Conservation (phyloP, 2,329 filamentous ascomycete species). For the Pyrenochaeta sp. region DNA sequence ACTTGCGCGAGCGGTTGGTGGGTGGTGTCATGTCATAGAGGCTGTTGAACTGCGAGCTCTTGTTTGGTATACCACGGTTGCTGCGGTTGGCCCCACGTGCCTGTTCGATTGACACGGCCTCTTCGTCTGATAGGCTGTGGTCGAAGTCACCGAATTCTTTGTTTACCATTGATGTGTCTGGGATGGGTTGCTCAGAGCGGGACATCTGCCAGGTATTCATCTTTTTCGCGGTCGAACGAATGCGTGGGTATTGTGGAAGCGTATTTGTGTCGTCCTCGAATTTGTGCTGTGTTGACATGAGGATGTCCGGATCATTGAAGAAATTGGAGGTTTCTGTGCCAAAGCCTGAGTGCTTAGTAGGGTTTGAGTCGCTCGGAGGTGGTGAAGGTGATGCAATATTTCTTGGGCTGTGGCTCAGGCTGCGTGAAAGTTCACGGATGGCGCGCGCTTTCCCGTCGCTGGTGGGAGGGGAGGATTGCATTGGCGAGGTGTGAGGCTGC, state of each 20-base stretch:
- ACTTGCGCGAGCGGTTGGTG: conserved; percentile 46
- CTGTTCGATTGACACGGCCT: conserved; percentile 65
- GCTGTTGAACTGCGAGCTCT: conserved; percentile 62
- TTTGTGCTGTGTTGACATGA: conserved; percentile 50
- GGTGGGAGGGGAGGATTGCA: conserved; percentile 49
- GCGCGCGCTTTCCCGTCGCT: conserved; percentile 50
- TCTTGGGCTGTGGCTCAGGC: conserved; percentile 44
- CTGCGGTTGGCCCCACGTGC: conserved; percentile 60
- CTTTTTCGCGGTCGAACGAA: conserved; percentile 51
- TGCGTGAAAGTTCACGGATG: conserved; percentile 48
- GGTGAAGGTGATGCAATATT: conserved; percentile 40
- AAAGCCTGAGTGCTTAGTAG: conserved; percentile 43
- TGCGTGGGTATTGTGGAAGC: conserved; percentile 42
- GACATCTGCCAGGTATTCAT: conserved; percentile 48
- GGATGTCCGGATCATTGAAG: conserved; percentile 46
- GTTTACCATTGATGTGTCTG: conserved; percentile 50
- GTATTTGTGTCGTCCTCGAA: conserved; percentile 48
- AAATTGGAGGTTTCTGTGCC: conserved; percentile 35
- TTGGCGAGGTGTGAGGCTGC: conserved; percentile 31
- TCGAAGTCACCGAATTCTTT: conserved; percentile 52
- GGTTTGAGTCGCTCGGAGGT: conserved; percentile 47
- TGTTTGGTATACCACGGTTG: conserved; percentile 47
- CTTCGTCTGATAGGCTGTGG: conserved; percentile 53
- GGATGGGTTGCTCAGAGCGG: conserved; percentile 43
- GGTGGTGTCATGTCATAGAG: conserved; percentile 59